These are phyloP conservation scores for Erysimum cheiranthoides DNA, from an alignment of 345 rosid species.

Conservation along the genomic window DNA sequence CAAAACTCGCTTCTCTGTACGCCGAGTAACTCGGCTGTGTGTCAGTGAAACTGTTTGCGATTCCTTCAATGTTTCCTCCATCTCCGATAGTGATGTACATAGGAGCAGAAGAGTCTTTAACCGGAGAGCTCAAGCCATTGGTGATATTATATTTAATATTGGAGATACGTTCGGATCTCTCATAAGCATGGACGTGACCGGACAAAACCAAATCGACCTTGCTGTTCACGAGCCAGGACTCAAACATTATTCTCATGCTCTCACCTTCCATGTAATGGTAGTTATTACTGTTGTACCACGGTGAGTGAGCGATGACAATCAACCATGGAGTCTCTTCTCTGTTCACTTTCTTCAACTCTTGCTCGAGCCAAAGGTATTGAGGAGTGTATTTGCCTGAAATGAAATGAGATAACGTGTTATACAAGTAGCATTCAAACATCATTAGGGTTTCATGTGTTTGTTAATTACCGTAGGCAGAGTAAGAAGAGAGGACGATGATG, in stretches of 20 bases:
- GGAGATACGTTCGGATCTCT: constrained; percentile 60
- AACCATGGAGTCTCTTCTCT: constrained; percentile 50
- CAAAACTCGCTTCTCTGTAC: constrained; percentile 63
- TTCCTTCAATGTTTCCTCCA: constrained; percentile 82
- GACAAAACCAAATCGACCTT: constrained; percentile 57
- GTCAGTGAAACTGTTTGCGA: constrained; percentile 48
- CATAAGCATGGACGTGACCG: constrained; percentile 60
- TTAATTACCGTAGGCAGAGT: constrained; percentile 50
- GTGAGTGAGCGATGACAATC: constrained; percentile 40
- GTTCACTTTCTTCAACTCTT: constrained; percentile 48
- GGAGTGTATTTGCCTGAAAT: constrained; percentile 45
- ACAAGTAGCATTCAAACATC: neutral
- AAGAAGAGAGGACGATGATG: constrained; percentile 51
- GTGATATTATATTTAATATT: constrained; percentile 59
- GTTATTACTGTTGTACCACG: constrained; percentile 48
- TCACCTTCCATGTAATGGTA: constrained; percentile 63
- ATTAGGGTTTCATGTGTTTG: neutral
- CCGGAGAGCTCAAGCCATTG: constrained; percentile 53
- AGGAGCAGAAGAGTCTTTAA: constrained; percentile 58
- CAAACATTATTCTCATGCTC: constrained; percentile 57
- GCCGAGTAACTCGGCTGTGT: constrained; percentile 66
- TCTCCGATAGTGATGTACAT: constrained; percentile 70
- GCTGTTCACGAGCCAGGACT: constrained; percentile 51
- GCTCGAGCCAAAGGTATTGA: constrained; percentile 46
- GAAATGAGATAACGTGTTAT: constrained; percentile 5